Evolutionary conservation across 129 eudicot genomes (phyloP).

Genomic region (Smallanthus sonchifolius): DNA sequence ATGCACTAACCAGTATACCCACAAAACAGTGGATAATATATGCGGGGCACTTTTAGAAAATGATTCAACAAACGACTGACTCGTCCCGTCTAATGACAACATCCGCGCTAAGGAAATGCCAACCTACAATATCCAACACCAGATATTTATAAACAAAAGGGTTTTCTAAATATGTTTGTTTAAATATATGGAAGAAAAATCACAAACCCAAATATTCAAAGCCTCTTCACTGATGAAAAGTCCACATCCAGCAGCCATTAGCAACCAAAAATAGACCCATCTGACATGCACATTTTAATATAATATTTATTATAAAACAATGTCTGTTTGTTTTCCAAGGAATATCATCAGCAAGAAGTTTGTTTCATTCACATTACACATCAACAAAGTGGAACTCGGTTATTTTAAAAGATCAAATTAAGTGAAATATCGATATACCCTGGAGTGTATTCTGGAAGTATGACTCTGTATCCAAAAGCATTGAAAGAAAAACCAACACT

Average conservation of each 20-base stretch:
- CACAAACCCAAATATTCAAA: slow-evolving; percentile 91
- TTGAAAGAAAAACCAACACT: slow-evolving; percentile 58
- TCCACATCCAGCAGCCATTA: slow-evolving; percentile 97
- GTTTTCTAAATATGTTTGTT: neutral
- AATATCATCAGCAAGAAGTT: slow-evolving; percentile 9
- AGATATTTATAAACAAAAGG: neutral
- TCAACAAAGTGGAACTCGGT: slow-evolving; percentile 1
- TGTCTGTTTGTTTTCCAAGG: slow-evolving; percentile 4
- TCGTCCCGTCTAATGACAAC: slow-evolving; percentile 72
- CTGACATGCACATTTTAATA: slow-evolving; percentile 37
- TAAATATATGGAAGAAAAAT: slow-evolving; percentile 5
- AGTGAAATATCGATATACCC: slow-evolving; percentile 50
- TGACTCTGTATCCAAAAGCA: slow-evolving; percentile 70
- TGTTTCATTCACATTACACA: neutral
- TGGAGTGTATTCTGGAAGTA: slow-evolving; percentile 89
- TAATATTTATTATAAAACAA: slow-evolving; percentile 3
- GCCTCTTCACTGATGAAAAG: slow-evolving; percentile 98
- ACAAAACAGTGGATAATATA: slow-evolving; percentile 68
- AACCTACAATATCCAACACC: slow-evolving; percentile 50
- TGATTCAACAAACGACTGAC: slow-evolving; percentile 74
- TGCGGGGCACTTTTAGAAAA: slow-evolving; percentile 78
- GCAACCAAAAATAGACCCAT: slow-evolving; percentile 96
- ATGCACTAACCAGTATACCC: slow-evolving; percentile 92
- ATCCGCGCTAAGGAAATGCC: slow-evolving; percentile 68
- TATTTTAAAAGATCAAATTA: neutral